phyloP scores from a whole-genome alignment of 2,329 filamentous ascomycete species.

The Alternaria longipes region DNA sequence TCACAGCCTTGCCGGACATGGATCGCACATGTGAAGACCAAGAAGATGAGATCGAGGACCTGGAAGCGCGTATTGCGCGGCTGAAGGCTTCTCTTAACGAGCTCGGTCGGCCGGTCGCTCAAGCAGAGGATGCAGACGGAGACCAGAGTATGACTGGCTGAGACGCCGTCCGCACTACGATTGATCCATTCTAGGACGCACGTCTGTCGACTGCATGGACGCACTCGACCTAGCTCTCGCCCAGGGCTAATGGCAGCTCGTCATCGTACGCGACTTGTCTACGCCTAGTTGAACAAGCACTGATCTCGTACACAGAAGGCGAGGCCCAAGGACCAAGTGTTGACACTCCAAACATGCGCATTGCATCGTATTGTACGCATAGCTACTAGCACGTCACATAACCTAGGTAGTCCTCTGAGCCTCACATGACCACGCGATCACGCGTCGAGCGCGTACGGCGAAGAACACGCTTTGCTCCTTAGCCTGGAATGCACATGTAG shows the following conservation, averaged over 20 bases:
- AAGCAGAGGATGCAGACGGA: slow-evolving; percentile 28
- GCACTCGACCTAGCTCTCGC: slow-evolving; percentile 38
- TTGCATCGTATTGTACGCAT: neutral
- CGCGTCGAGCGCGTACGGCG: neutral
- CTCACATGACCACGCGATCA: slow-evolving; percentile 9
- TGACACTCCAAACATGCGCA: neutral
- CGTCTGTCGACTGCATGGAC: slow-evolving; percentile 43
- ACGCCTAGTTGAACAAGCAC: neutral
- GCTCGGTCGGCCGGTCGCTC: slow-evolving; percentile 38
- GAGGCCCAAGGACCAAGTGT: neutral
- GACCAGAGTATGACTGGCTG: slow-evolving; percentile 52
- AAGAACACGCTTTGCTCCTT: neutral
- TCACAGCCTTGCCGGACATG: slow-evolving; percentile 75
- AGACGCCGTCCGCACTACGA: slow-evolving; percentile 32
- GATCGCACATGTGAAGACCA: slow-evolving; percentile 73
- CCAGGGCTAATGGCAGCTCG: slow-evolving; percentile 20
- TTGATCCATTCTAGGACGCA: slow-evolving; percentile 42
- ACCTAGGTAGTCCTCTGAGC: neutral
- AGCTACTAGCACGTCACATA: neutral
- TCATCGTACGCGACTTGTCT: neutral
- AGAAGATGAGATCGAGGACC: slow-evolving; percentile 71
- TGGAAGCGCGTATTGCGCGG: slow-evolving; percentile 70
- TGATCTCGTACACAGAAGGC: slow-evolving; percentile 4
- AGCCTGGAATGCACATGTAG: slow-evolving; percentile 17
- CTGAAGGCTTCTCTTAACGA: slow-evolving; percentile 61